Evolutionary conservation across 164 flowering plant species (phyloP).

Genomic region (Piper longum): DNA sequence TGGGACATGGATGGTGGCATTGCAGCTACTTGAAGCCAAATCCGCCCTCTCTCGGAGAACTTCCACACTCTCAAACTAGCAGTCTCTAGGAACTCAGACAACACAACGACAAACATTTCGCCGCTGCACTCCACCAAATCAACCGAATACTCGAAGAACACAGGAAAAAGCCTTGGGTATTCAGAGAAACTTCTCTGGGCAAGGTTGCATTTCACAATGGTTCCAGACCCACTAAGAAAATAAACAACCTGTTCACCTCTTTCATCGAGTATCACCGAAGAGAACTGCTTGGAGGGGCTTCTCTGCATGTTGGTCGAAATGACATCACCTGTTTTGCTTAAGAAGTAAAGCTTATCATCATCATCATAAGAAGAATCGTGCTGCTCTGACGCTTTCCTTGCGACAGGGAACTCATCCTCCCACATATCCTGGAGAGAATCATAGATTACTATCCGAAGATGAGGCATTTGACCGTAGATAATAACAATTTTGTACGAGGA

Average conservation of each 20-base stretch:
- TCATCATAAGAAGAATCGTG: conserved; percentile 20
- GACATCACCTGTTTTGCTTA: conserved; percentile 53
- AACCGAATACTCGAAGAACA: conserved; percentile 44
- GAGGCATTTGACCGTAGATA: conserved; percentile 37
- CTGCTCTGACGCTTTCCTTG: conserved; percentile 2
- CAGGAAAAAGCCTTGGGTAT: conserved; percentile 50
- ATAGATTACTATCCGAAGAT: conserved; percentile 24
- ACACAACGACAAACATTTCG: conserved; percentile 34
- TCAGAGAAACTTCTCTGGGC: conserved; percentile 24
- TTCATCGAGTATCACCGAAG: conserved; percentile 36
- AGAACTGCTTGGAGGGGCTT: conserved; percentile 59
- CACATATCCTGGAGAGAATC: conserved; percentile 24
- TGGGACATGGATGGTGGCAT: conserved; percentile 67
- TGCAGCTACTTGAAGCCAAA: conserved; percentile 44
- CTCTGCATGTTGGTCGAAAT: conserved; percentile 48
- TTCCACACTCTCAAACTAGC: conserved; percentile 59
- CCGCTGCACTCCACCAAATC: conserved; percentile 54
- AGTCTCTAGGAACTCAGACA: conserved; percentile 48
- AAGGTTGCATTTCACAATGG: conserved; percentile 38
- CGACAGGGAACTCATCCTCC: conserved; percentile 21
- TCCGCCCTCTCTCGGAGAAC: conserved; percentile 21
- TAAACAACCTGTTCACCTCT: conserved; percentile 32
- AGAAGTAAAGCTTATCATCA: conserved; percentile 27
- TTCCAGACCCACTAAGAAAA: conserved; percentile 51
- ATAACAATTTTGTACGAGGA: conserved; percentile 33